These are phyloP conservation scores for Collybiopsis luxurians DNA, from an alignment of 768 basidiomycete genomes.

Conservation along the genomic window DNA sequence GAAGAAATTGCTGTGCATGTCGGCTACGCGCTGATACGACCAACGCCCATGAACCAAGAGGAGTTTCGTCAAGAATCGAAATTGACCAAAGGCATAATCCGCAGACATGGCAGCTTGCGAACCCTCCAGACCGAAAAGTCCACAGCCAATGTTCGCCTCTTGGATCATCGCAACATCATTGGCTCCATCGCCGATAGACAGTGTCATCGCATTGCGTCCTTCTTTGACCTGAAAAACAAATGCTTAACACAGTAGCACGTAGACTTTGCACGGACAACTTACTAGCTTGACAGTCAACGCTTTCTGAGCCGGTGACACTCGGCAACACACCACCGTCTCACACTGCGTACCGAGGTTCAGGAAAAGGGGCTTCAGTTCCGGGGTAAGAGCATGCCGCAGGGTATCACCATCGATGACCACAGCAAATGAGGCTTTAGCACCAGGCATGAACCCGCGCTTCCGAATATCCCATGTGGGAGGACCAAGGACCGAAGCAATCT, in stretches of 20 bases:
- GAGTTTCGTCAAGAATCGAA: constrained; percentile 88
- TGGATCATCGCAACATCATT: constrained; percentile 99
- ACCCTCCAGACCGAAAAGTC: constrained; percentile 90
- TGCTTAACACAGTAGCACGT: too few species aligned
- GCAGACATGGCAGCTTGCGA: constrained; percentile 99
- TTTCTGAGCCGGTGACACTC: constrained; percentile 97
- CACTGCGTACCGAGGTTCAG: constrained; percentile 93
- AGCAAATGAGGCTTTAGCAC: constrained; percentile 75
- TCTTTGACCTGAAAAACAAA: constrained; percentile 78
- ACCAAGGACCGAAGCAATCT: constrained; percentile 84
- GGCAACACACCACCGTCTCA: constrained; percentile 97
- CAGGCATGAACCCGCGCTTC: constrained; percentile 67
- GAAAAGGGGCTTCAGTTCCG: constrained; percentile 81
- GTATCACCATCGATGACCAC: constrained; percentile 98
- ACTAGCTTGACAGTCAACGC: constrained; percentile 94
- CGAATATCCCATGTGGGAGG: constrained; percentile 62
- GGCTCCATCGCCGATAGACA: constrained; percentile 95
- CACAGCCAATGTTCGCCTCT: constrained; percentile 97
- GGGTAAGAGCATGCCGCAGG: constrained; percentile 73
- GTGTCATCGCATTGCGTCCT: constrained; percentile 91
- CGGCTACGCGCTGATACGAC: constrained; percentile 95
- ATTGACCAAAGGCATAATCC: constrained; percentile 97
- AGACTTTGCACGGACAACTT: constrained; percentile 4
- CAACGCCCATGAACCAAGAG: constrained; percentile 94
- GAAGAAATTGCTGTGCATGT: constrained; percentile 98